Percentiles rank a stretch among this genome's conserved stretches.
Evolutionary conservation across 1,284 basidiomycete species (phyloP).

Genomic region (Microbotryomycetes sp.): DNA sequence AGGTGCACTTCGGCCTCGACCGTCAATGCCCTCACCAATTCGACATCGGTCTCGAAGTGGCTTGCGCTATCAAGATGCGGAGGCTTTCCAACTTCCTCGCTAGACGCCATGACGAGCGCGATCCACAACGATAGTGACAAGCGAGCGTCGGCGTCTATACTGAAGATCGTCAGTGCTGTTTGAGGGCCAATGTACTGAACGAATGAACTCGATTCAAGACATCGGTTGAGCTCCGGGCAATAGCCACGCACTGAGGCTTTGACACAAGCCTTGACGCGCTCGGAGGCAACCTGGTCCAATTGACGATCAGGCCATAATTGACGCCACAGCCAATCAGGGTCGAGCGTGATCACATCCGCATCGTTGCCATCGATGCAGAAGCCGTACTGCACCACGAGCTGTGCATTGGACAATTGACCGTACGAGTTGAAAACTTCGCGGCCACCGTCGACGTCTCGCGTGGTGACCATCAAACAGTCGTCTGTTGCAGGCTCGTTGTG

Average conservation of each 20-base stretch:
- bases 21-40: not conserved
- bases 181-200: too few relatives aligned
- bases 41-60: not conserved
- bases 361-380: conserved; percentile 49
- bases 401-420: conserved; percentile 55
- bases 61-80: not conserved
- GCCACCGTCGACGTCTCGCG: conserved; percentile 37
- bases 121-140: conserved; percentile 15
- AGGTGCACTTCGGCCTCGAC: not conserved
- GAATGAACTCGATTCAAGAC: too few relatives aligned
- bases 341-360: conserved; percentile 10
- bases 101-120: conserved; percentile 3
- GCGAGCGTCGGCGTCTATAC: conserved; percentile 33
- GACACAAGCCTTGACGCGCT: not conserved
- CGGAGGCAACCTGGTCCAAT: not conserved
- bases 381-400: conserved; percentile 66
- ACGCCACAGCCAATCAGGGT: not conserved
- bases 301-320: not conserved
- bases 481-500: conserved; percentile 12
- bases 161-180: not conserved
- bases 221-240: too few relatives aligned
- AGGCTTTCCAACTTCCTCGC: not conserved
- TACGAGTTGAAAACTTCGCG: conserved; percentile 81
- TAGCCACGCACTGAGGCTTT: too few relatives aligned
- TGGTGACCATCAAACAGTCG: conserved; percentile 43